Evolutionary conservation across 2,329 filamentous ascomycete species (phyloP), one percentile per base, ranked within the genome.

Genomic region (Laburnicola sp.): DNA sequence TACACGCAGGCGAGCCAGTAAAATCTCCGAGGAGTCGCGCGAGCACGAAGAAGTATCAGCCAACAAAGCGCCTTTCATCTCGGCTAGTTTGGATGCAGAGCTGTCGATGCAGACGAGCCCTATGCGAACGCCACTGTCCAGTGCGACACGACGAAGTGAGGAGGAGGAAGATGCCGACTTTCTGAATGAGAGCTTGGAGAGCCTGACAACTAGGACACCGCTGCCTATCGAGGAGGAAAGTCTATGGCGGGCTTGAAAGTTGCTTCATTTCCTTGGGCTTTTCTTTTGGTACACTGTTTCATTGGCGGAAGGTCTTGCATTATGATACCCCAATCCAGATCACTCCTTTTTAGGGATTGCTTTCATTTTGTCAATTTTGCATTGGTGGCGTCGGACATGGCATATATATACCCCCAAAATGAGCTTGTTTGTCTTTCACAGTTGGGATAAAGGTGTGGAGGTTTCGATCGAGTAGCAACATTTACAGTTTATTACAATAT

Each of bases 161-260:
- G 70, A 73, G 27, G 68, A 72, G 21, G 69, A 70, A 34, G 69
- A 72, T 6, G 68, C 65, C 0, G 64, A 69, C n/a, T 50, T 46
- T 16, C 34, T 69, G 51, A 65, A 66, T 27, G 48, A 60, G 30
- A 64, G 58, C 31, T 51, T 72, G 9, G 69, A 72, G 38, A 57
- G 53, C 11, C 45, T 72, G 30, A 50, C 57, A 7, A 58, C 63
- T 8, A 55, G 69, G 9, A 70, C 70, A 25, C 71, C 70, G 0
- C 68, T 74, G 72, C 71, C 71, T 2, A 67, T 74, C 51, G 72
- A 73, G 16, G 72, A 75, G 55, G 72, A 74, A 52, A 66, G 59
- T 38, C 39, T 65, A 32, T 74, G 72, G 72, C 63, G 67, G 3
- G 65, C 56, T 16, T 65, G 44, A 56, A n/a, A n/a, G n/a, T n/a